These are phyloP conservation scores for Sphagnum contortum DNA, from an alignment of 225 moss, liverwort and hornwort genomes.

Conservation along the genomic window DNA sequence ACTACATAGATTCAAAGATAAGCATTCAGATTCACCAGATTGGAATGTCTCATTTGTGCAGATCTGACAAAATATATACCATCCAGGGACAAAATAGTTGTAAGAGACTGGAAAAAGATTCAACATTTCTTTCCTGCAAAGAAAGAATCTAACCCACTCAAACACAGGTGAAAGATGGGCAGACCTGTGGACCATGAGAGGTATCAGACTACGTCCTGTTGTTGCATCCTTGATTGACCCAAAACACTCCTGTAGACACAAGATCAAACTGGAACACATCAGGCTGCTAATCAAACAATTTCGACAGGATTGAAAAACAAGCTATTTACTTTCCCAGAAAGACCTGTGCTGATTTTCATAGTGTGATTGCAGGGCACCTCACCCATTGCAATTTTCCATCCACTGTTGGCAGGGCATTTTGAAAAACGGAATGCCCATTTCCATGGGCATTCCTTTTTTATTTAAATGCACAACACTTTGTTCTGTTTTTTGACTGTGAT, in stretches of 20 bases:
- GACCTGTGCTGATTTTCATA: too few relatives aligned
- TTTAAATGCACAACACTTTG: too few relatives aligned
- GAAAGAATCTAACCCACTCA: too few relatives aligned
- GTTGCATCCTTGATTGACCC: slow-evolving; percentile 71
- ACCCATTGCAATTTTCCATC: too few relatives aligned
- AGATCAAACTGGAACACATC: background rate
- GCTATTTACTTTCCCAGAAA: too few relatives aligned
- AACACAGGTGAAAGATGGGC: background rate
- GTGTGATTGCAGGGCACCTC: too few relatives aligned
- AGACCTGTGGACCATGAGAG: slow-evolving; percentile 82
- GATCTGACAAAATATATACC: background rate
- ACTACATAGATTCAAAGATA: background rate
- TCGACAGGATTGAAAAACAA: too few relatives aligned
- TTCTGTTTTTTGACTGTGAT: background rate
- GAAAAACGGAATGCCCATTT: too few relatives aligned
- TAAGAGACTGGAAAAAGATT: background rate
- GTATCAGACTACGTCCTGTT: slow-evolving; percentile 71
- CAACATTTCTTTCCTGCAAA: background rate
- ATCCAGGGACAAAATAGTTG: background rate
- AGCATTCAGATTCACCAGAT: background rate
- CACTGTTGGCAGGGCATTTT: too few relatives aligned
- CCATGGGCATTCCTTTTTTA: too few relatives aligned
- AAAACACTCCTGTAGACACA: slow-evolving; percentile 53
- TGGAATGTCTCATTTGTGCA: background rate
- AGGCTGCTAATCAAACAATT: background rate